Evolutionary conservation across 2,329 filamentous ascomycete genomes (phyloP).

Genomic region (Chaetothyriales sp.): DNA sequence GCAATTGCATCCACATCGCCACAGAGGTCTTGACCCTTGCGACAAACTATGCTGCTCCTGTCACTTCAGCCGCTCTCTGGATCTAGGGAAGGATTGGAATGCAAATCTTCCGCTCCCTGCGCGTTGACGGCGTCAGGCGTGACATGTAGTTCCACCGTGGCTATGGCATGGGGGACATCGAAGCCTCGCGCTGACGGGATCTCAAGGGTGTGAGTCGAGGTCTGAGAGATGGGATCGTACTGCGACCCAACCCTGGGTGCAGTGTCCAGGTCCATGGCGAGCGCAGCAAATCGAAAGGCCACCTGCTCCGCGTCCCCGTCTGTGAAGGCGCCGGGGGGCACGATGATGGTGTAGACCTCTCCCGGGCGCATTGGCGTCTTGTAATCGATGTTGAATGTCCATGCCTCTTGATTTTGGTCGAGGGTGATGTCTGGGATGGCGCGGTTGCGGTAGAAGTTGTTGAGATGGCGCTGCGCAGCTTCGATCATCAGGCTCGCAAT

Average conservation of each 20-base stretch:
- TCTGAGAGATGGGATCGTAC: background rate
- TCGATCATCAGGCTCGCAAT: constrained; percentile 57
- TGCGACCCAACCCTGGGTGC: constrained; percentile 26
- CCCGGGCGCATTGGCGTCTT: constrained; percentile 43
- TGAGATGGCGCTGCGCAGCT: constrained; percentile 35
- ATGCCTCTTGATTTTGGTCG: constrained; percentile 29
- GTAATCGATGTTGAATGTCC: constrained; percentile 48
- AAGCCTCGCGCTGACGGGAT: constrained; percentile 2
- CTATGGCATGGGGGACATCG: constrained; percentile 6
- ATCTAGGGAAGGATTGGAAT: background rate
- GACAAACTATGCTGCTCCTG: background rate
- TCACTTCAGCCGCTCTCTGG: background rate
- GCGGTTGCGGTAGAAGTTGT: constrained; percentile 8
- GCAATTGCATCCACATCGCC: background rate
- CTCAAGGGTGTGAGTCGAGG: constrained; percentile 2
- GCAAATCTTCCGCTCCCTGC: background rate
- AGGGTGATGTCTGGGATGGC: constrained; percentile 1
- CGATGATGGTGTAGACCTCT: constrained; percentile 46
- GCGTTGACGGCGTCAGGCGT: background rate
- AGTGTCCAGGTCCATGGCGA: constrained; percentile 27
- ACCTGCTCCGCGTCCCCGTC: background rate
- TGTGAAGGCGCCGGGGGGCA: constrained; percentile 21
- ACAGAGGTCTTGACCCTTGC: too few relatives aligned
- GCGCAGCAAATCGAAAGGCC: constrained; percentile 18
- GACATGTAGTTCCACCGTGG: constrained; percentile 1